Base-by-base conservation (phyloP, 495 filamentous ascomycete species). In the Talaromyces wortmannii region DNA sequence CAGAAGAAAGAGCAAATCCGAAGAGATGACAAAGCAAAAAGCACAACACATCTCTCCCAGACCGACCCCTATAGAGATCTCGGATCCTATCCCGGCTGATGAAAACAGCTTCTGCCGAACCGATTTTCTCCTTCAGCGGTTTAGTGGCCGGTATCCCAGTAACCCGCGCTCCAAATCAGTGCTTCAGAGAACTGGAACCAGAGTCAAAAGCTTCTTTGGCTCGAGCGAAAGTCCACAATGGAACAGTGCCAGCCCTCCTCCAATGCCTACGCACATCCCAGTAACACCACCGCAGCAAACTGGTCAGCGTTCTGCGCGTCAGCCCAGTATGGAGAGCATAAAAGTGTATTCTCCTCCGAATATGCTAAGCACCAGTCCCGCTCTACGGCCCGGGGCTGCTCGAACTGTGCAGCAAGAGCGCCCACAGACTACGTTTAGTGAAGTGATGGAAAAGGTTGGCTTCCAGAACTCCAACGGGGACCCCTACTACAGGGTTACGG, bases 271-370 rank as follows among this genome's bases (percentile, higher is more conserved):
- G 17, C 57, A 65, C 46, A 16, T 61, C 45, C 69, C 70, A 0
- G 45, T 69, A 40, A 67, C 73, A 23, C 66, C 70, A 0, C 65
- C 71, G 4, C 53, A 57, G n/a, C 64, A 51, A 30, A 58, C 51
- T 17, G 31, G 31, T 23, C 45, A 31, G 36, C 45, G 15, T 23
- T 18, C 33, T 32, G 56, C 74, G 44, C 71, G 80, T 2, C 75
- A 83, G 61, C 73, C 76, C 1, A 87, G 84, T 59, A 79, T 70
- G 32, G 82, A 86, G 65, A 85, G 80, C 67, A 89, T 90, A 61
- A 81, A 83, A 58, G 77, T 91, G 12, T 90, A 86, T 67, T 82
- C 84, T 5, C 86, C 88, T 52, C 81, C 81, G 8, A 72, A 70
- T 6, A 68, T 65, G 31, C 67, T 75, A 16, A 64, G 57, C n/a